Base-by-base conservation (phyloP, 352 stramenopile genomes). In the Phytophthora ramorum region DNA sequence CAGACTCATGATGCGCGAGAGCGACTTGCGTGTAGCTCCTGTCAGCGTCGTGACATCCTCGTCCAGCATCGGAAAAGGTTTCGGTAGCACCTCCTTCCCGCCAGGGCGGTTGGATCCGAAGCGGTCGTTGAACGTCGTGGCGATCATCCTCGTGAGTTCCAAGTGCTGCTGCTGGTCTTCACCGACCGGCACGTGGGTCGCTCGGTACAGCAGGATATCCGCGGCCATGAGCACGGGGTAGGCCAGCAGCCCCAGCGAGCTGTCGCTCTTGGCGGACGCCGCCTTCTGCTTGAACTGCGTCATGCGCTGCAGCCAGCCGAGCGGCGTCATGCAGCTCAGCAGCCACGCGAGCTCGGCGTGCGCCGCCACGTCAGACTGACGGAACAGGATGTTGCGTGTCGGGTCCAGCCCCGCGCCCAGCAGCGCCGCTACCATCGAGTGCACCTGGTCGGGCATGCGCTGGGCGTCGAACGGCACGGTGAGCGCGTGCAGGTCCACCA, bases 261-360 rank as follows among this genome's bases (percentile, higher is more conserved):
- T 85, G 57, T 91, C 80, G 51, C 66, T 82, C 43, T 81, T 80
- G 92, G 98, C 65, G 13, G 61, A 56, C 47, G 92, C 87, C 16
- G 91, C 76, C 79, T 99, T 99, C 61, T 99, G 96, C 79, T 99
- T 99, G 84, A 98, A 99, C 83, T 99, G 98, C 58, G 98, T 99
- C 98, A 99, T 99, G 59, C 97, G 92, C 69, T 99, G 93, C 37
- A 99, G 79, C 95, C 97, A 99, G 46, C 95, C 97, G 68, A 99
- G 96, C 9, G 98, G 97, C 44, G 97, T 99, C 47, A 98, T 91
- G 76, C 97, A 99, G 62, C 94, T 98, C 46, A 99, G 78, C 20
- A 99, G 80, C 98, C 98, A 99, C 50, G 92, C 82, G 26, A 99
- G 83, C 71, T 99, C 97, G 7, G 97, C 76, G 82, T 99, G 98